phyloP scores from a whole-genome alignment of 2,329 filamentous ascomycete genomes.

The Trichophaea hybrida region DNA sequence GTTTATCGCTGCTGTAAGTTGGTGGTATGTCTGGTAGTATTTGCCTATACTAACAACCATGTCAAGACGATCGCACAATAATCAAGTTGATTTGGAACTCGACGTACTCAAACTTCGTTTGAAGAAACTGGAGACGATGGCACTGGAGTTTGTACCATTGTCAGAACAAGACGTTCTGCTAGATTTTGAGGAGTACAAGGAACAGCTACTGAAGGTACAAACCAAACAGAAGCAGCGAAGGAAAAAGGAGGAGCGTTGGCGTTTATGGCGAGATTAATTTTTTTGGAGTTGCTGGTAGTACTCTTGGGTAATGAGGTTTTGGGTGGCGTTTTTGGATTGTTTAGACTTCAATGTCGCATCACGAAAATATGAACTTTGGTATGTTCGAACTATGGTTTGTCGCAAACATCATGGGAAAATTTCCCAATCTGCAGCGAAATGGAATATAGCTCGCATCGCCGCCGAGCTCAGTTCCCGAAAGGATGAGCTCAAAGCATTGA shows the following conservation, averaged over 20 bases:
- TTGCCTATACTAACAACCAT: background rate
- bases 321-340: background rate
- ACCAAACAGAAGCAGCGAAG: conserved; percentile 15
- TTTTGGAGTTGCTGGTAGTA: background rate
- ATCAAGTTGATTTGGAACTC: conserved; percentile 12
- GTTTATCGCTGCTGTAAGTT: background rate
- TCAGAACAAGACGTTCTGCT: conserved; percentile 16
- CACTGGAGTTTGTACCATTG: conserved; percentile 19
- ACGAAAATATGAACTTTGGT: background rate
- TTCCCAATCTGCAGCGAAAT: conserved; percentile 20
- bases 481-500: conserved; percentile 17
- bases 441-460: conserved; percentile 20
- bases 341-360: background rate
- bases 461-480: conserved; percentile 15
- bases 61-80: background rate
- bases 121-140: conserved; percentile 19
- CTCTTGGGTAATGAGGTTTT: background rate
- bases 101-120: conserved; percentile 19
- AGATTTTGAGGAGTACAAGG: conserved; percentile 17
- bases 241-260: conserved; percentile 20
- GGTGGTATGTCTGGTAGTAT: background rate
- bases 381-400: conserved; percentile 24
- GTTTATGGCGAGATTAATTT: background rate
- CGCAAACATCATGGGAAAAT: conserved; percentile 20
- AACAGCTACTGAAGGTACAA: conserved; percentile 12